Conservation (phyloP, 2,329 filamentous ascomycete species). For the Myriosclerotinia duriaeana region DNA sequence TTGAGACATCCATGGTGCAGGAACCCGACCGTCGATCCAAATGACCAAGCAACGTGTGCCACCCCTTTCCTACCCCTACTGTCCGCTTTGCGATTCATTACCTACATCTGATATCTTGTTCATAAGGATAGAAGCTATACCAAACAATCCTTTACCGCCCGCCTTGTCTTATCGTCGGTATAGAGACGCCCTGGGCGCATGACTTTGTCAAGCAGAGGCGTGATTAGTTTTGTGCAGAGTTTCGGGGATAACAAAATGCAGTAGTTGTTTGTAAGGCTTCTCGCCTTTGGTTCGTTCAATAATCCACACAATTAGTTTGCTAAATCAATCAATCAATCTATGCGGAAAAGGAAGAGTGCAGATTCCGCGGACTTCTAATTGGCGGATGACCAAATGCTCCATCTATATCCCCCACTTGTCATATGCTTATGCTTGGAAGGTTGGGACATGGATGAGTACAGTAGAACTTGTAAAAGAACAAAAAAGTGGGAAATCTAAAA, state of each 20-base stretch:
- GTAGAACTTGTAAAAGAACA: conserved; percentile 4
- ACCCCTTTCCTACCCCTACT: conserved; percentile 5
- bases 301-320: conserved; percentile 17
- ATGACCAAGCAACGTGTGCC: conserved; percentile 18
- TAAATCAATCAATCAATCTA: conserved; percentile 14
- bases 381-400: conserved; percentile 12
- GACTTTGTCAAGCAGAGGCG: conserved; percentile 14
- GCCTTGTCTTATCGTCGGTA: conserved; percentile 2
- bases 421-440: neutral
- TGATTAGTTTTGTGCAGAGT: neutral
- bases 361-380: conserved; percentile 17
- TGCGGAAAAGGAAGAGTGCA: conserved; percentile 19
- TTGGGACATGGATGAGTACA: neutral
- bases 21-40: conserved; percentile 25
- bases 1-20: conserved; percentile 22
- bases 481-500: conserved; percentile 7
- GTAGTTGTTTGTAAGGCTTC: neutral
- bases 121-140: neutral
- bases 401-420: conserved; percentile 1
- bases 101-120: conserved; percentile 17
- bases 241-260: neutral
- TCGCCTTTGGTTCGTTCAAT: neutral
- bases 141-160: conserved; percentile 9
- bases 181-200: conserved; percentile 8
- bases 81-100: conserved; percentile 13